A percentile compares a stretch with the other conserved stretches of the same genome.
phyloP scores from a whole-genome alignment of 495 filamentous ascomycete genomes.

The Penicillium ochrochloron region DNA sequence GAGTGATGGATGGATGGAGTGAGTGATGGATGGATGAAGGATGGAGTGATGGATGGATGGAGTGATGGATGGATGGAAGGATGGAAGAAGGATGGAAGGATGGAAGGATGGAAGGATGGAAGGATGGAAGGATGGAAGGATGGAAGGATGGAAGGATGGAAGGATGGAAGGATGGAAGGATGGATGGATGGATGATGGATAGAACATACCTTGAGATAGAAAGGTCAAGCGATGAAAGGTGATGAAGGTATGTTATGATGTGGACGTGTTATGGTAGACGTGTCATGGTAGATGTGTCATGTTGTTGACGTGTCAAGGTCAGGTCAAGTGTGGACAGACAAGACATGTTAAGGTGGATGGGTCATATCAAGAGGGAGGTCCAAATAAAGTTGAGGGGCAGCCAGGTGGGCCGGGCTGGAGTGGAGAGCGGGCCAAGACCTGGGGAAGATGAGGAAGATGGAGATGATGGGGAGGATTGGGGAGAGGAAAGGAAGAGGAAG shows the following conservation, averaged over 20 bases:
- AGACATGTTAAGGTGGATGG: background rate
- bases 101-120: too few relatives aligned
- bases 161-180: background rate
- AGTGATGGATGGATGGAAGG: background rate
- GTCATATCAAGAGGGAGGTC: slow-evolving; percentile 1
- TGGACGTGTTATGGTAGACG: background rate
- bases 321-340: background rate
- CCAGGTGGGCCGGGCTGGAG: background rate
- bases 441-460: background rate
- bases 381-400: background rate
- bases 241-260: background rate
- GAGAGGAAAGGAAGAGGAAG: background rate
- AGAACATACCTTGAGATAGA: background rate
- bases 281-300: background rate
- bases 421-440: background rate
- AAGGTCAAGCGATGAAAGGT: background rate
- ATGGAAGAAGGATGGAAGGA: background rate
- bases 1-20: background rate
- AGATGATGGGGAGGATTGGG: background rate
- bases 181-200: too few relatives aligned
- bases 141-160: too few relatives aligned
- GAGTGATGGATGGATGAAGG: too few relatives aligned
- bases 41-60: background rate
- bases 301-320: background rate
- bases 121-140: background rate